These are phyloP conservation scores for Colletotrichum spinosum DNA, from an alignment of 2,329 filamentous ascomycete species.

Conservation along the genomic window DNA sequence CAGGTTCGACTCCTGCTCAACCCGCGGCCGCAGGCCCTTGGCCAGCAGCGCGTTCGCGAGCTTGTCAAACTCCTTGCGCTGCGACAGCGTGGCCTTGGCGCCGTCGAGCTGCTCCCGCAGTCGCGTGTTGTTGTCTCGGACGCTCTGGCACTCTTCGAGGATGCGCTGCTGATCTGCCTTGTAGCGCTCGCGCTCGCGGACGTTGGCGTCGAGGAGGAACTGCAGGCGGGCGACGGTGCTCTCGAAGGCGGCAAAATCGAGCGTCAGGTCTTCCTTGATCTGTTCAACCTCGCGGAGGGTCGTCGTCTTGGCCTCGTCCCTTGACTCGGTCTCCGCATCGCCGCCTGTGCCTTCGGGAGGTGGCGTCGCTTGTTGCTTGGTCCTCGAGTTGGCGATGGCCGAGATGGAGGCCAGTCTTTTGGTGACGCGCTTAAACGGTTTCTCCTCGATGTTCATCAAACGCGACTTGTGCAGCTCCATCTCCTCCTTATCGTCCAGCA, in stretches of 20 bases:
- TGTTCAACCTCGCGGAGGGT: slow-evolving; percentile 69
- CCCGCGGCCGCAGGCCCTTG: slow-evolving; percentile 75
- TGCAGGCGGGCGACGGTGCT: slow-evolving; percentile 89
- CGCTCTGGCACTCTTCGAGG: slow-evolving; percentile 79
- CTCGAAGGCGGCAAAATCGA: slow-evolving; percentile 91
- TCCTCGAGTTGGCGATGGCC: slow-evolving; percentile 67
- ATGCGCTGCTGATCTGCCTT: slow-evolving; percentile 84
- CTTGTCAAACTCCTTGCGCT: slow-evolving; percentile 89
- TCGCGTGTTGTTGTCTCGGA: slow-evolving; percentile 79
- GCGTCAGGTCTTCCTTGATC: slow-evolving; percentile 84
- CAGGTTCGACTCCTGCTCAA: slow-evolving; percentile 83
- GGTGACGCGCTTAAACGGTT: slow-evolving; percentile 89
- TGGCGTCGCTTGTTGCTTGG: slow-evolving; percentile 71
- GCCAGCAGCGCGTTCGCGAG: slow-evolving; percentile 77
- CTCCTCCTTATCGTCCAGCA: slow-evolving; percentile 81
- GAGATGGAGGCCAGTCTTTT: slow-evolving; percentile 80
- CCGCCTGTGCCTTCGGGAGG: slow-evolving; percentile 65
- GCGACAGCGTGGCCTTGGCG: slow-evolving; percentile 78
- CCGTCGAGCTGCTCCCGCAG: slow-evolving; percentile 81
- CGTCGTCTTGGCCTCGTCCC: slow-evolving; percentile 46
- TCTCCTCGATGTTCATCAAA: slow-evolving; percentile 90
- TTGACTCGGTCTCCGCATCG: slow-evolving; percentile 42
- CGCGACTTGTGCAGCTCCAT: slow-evolving; percentile 89
- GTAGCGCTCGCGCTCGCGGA: slow-evolving; percentile 85
- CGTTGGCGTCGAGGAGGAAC: slow-evolving; percentile 86